A percentile compares a stretch with the other conserved stretches of the same genome.
Conservation (phyloP, 768 basidiomycete genomes). For the Russula abietina region DNA sequence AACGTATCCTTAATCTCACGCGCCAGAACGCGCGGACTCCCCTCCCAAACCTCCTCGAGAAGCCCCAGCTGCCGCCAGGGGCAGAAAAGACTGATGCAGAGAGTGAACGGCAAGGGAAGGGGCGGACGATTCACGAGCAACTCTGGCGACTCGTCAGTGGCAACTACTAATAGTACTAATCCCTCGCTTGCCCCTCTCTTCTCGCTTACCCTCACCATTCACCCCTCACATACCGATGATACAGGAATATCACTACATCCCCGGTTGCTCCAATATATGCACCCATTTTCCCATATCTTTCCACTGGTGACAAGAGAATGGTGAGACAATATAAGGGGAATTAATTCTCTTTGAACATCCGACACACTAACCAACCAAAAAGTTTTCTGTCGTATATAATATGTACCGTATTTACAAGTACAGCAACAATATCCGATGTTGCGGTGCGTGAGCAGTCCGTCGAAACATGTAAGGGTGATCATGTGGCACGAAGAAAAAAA, state of each 20-base stretch:
- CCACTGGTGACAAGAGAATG: no score
- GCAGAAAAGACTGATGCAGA: neutral
- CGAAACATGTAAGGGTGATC: neutral
- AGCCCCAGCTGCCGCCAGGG: neutral
- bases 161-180: conserved; percentile 8
- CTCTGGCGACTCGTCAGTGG: conserved; percentile 21
- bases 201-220: neutral
- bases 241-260: no score
- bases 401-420: neutral
- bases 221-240: neutral
- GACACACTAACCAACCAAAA: neutral
- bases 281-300: neutral
- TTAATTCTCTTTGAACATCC: neutral
- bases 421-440: neutral
- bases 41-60: conserved; percentile 8
- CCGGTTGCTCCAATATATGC: neutral
- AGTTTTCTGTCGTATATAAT: neutral
- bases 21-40: conserved; percentile 22
- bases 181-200: neutral
- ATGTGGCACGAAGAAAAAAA: neutral
- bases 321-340: no score
- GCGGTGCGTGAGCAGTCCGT: neutral
- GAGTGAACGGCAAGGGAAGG: conserved; percentile 12
- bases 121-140: conserved; percentile 21
- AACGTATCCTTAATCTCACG: conserved; percentile 20